Evolutionary conservation across 305 asterid species (phyloP).

Genomic region (Andrographis paniculata): DNA sequence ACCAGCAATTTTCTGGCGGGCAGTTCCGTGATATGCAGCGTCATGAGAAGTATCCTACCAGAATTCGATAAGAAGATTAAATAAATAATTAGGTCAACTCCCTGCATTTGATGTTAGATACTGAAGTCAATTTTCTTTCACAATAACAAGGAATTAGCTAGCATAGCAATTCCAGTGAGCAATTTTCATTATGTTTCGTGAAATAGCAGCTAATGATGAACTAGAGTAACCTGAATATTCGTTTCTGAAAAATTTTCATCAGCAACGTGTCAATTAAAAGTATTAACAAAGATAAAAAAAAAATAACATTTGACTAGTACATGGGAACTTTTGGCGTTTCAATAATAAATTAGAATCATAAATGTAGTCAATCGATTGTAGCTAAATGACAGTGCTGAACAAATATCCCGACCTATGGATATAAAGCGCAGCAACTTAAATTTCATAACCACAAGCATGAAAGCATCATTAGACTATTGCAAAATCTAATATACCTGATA

Average conservation of each 20-base stretch:
- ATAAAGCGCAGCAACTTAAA: too few relatives aligned
- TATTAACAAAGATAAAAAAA: too few relatives aligned
- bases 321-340: too few relatives aligned
- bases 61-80: constrained; percentile 13
- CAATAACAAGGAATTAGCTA: background rate
- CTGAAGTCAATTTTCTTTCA: background rate
- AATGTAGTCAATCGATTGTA: too few relatives aligned
- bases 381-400: too few relatives aligned
- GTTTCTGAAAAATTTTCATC: too few relatives aligned
- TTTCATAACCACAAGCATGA: constrained; percentile 15
- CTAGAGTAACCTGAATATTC: too few relatives aligned
- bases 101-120: background rate
- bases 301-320: too few relatives aligned
- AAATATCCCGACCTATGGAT: background rate
- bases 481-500: constrained; percentile 51
- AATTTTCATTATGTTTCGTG: background rate
- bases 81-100: constrained; percentile 7
- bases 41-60: constrained; percentile 45
- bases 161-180: background rate
- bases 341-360: too few relatives aligned
- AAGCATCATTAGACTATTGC: constrained; percentile 8
- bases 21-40: constrained; percentile 20
- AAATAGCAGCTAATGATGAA: too few relatives aligned
- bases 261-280: too few relatives aligned
- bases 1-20: constrained; percentile 44